Evolutionary conservation across 345 rosid genomes (phyloP), one percentile per base, ranked within the genome.

Genomic region (Abelmoschus esculentus): DNA sequence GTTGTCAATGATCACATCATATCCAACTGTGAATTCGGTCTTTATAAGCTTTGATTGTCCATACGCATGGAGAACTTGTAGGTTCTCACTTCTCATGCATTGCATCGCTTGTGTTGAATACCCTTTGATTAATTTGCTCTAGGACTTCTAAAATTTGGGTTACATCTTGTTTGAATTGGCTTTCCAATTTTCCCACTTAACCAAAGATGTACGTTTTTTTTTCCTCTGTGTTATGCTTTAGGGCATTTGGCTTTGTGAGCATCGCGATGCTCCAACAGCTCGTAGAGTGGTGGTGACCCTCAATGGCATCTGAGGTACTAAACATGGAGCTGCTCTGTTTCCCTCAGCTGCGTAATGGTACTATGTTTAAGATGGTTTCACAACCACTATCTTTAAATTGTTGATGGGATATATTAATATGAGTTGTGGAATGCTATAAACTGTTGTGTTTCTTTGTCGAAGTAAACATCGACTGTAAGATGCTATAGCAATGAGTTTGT

Each of bases 211-310:
- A 12, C 13, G 17, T 18, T 54, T 36, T 36, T 73, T 4, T 46
- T 47, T 15, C 58, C n/a, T n/a, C n/a, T 2, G 10, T 56, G 71
- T 72, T 53, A 26, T 79, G 69, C 67, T 80, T 75, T 82, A 93
- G 97, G 97, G 97, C 61, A 89, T 93, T 79, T 90, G 97, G 98
- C 90, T 90, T 7, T 89, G 98, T 49, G 98, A 93, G 81, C 98
- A 93, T 54, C 96, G 98, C 3, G 96, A 93, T 72, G 82, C 77
- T 40, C 90, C 95, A 28, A 86, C 96, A 38, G 78, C 95, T 9
- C 87, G 98, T 49, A 89, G 78, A 71, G 87, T 93, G 78, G 95
- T 90, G 56, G 85, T 93, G 62, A 93, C 97, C 49, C 88, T 93
- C 54, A 93, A 89, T 72, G 97, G 98, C 62, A 87, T 74, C 15